Conservation (phyloP, 2,329 filamentous ascomycete species). For the Ascocoryne sarcoides region DNA sequence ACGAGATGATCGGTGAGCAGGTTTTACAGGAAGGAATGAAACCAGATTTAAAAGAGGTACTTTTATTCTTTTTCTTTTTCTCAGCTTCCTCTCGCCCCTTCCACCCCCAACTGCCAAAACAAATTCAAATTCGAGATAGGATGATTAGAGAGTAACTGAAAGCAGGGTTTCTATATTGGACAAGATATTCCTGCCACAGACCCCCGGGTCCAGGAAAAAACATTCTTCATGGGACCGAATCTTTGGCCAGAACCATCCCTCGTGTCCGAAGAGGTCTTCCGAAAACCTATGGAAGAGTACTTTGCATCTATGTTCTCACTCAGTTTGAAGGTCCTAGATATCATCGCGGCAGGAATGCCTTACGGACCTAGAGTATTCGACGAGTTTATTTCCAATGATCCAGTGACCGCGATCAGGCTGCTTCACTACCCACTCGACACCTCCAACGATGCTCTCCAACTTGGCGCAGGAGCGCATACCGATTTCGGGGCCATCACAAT, state of each 20-base stretch:
- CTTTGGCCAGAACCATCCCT: slow-evolving; percentile 31
- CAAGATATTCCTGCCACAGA: slow-evolving; percentile 34
- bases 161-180: slow-evolving; percentile 33
- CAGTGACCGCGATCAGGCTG: slow-evolving; percentile 35
- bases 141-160: too few relatives aligned
- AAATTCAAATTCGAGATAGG: too few relatives aligned
- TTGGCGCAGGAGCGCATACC: slow-evolving; percentile 37
- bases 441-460: slow-evolving; percentile 15
- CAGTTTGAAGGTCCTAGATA: slow-evolving; percentile 31
- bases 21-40: slow-evolving; percentile 35
- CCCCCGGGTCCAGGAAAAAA: slow-evolving; percentile 25
- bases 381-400: slow-evolving; percentile 33
- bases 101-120: too few relatives aligned
- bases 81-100: too few relatives aligned
- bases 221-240: slow-evolving; percentile 35
- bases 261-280: slow-evolving; percentile 31
- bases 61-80: too few relatives aligned
- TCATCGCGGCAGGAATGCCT: slow-evolving; percentile 35
- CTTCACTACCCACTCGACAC: slow-evolving; percentile 41
- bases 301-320: slow-evolving; percentile 31
- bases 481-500: slow-evolving; percentile 47
- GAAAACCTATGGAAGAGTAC: slow-evolving; percentile 34
- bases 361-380: slow-evolving; percentile 36
- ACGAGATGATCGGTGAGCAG: slow-evolving; percentile 39
- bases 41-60: slow-evolving; percentile 40